Conservation (phyloP, 2,329 filamentous ascomycete genomes). For the Talaromyces funiculosus region DNA sequence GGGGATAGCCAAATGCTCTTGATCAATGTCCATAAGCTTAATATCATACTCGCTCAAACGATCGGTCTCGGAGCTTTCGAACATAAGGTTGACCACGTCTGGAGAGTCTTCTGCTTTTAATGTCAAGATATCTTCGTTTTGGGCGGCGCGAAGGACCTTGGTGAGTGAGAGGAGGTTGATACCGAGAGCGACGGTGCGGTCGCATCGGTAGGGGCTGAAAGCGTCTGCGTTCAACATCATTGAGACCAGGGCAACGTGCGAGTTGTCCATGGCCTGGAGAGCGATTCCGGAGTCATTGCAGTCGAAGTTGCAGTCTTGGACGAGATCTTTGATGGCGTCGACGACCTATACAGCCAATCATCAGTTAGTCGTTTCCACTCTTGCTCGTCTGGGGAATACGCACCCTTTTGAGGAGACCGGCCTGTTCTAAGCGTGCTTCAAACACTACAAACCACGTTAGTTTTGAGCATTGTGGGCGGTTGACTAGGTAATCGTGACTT, state of each 20-base stretch:
- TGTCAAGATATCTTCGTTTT: slow-evolving; percentile 90
- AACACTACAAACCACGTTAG: slow-evolving; percentile 55
- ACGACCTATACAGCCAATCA: slow-evolving; percentile 61
- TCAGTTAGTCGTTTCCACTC: neutral
- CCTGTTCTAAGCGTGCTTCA: slow-evolving; percentile 96
- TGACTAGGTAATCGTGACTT: neutral
- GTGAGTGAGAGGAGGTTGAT: slow-evolving; percentile 95
- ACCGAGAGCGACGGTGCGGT: slow-evolving; percentile 96
- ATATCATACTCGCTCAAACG: slow-evolving; percentile 98
- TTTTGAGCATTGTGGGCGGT: neutral
- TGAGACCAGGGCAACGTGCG: slow-evolving; percentile 94
- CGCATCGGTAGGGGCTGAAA: slow-evolving; percentile 94
- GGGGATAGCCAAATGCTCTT: slow-evolving; percentile 97
- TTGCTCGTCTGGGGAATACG: slow-evolving; percentile 15
- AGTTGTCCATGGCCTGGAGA: slow-evolving; percentile 99
- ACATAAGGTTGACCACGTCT: slow-evolving; percentile 90
- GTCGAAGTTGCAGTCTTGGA: slow-evolving; percentile 99
- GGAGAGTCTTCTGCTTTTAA: slow-evolving; percentile 96
- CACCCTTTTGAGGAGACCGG: slow-evolving; percentile 91
- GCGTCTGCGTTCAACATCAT: slow-evolving; percentile 97
- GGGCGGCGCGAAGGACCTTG: slow-evolving; percentile 91
- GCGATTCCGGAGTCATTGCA: slow-evolving; percentile 99
- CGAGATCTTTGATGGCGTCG: slow-evolving; percentile 97
- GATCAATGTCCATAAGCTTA: slow-evolving; percentile 99
- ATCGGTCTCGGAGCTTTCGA: slow-evolving; percentile 84